Conservation (phyloP, 306 rosid species). For the barrel medic (Medicago truncatula) region MtrunA17r5.0-ANR NC_053043.1:10095001-10095500, state of each 20-base stretch:
- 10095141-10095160: not conserved
- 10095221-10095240: constrained; percentile 41
- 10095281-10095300: not conserved
- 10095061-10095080: not conserved
- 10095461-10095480: constrained; percentile 19
- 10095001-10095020: not conserved
- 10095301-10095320: constrained; percentile 18
- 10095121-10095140: not conserved
- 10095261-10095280: constrained; percentile 18
- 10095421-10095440: not conserved
- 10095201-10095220: constrained; percentile 34
- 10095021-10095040: not conserved
- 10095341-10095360: not conserved
- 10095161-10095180: not conserved
- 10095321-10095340: not conserved
- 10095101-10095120: not conserved
- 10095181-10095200: not conserved
- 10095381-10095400: constrained; percentile 20
- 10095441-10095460: not conserved
- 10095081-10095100: not conserved
- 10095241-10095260: constrained; percentile 51
- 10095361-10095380: constrained; percentile 5
- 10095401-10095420: not conserved
- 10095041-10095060: too few species aligned
- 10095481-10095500: not conserved